These are phyloP conservation scores for Nitzschia sp. DNA, from an alignment of 108 stramenopile species.

Conservation along the genomic window DNA sequence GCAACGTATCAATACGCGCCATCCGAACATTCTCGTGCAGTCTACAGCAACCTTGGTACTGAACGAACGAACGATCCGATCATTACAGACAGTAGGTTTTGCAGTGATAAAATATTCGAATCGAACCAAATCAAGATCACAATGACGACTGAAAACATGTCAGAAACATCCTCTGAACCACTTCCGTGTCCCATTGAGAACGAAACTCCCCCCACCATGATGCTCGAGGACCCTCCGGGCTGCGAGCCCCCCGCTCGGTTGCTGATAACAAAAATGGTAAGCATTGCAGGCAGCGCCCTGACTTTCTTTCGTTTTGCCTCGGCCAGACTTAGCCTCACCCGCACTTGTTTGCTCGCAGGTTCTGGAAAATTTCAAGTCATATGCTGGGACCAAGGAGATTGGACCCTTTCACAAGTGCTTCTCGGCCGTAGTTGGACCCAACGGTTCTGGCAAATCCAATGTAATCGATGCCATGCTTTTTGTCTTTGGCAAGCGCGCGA, in stretches of 20 bases:
- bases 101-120: neutral
- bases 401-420: slow-evolving; percentile 95
- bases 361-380: slow-evolving; percentile 98
- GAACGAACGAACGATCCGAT: too few relatives aligned
- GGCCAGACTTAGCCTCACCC: too few relatives aligned
- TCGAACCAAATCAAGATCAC: too few relatives aligned
- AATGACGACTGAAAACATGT: neutral
- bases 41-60: too few relatives aligned
- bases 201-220: neutral
- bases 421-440: slow-evolving; percentile 94
- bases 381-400: slow-evolving; percentile 89
- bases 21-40: too few relatives aligned
- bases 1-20: too few relatives aligned
- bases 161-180: neutral
- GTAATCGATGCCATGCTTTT: slow-evolving; percentile 99
- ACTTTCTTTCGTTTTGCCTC: neutral
- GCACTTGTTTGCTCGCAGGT: slow-evolving; percentile 42
- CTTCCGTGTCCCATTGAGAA: neutral
- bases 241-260: slow-evolving; percentile 66
- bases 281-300: slow-evolving; percentile 12
- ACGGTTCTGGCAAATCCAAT: slow-evolving; percentile 97
- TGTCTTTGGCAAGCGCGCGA: slow-evolving; percentile 98
- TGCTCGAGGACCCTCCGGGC: neutral
- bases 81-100: too few relatives aligned
- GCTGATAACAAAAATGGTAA: slow-evolving; percentile 95